phyloP scores from a whole-genome alignment of 169 alveolate genomes.

The Plasmodium knowlesi region DNA sequence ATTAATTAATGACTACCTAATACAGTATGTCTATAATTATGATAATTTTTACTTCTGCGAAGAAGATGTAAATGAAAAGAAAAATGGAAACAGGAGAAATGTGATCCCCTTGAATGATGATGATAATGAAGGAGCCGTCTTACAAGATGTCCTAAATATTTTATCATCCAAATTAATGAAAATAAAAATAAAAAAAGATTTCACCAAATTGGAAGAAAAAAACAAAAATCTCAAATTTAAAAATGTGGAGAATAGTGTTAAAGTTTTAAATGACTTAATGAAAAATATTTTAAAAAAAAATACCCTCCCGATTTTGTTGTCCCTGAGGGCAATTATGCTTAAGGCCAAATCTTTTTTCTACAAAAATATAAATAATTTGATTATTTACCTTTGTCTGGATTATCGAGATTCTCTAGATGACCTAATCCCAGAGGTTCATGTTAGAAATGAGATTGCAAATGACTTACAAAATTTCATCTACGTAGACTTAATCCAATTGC shows the following conservation, averaged over 20 bases:
- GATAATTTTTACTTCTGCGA: slow-evolving; percentile 62
- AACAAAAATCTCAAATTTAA: slow-evolving; percentile 39
- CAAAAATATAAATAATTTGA: slow-evolving; percentile 30
- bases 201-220: slow-evolving; percentile 67
- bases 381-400: slow-evolving; percentile 54
- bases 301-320: slow-evolving; percentile 51
- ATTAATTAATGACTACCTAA: slow-evolving; percentile 54
- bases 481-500: slow-evolving; percentile 3
- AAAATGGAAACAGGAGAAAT: background rate
- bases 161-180: slow-evolving; percentile 51
- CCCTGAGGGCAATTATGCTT: slow-evolving; percentile 42
- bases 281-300: slow-evolving; percentile 70
- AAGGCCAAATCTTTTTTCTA: slow-evolving; percentile 53
- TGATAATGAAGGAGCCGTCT: slow-evolving; percentile 46
- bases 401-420: slow-evolving; percentile 46
- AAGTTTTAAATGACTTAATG: slow-evolving; percentile 57
- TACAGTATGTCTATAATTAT: slow-evolving; percentile 60
- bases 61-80: slow-evolving; percentile 19
- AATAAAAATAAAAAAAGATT: slow-evolving; percentile 69
- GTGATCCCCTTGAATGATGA: slow-evolving; percentile 56
- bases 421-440: slow-evolving; percentile 24
- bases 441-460: slow-evolving; percentile 16
- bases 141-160: slow-evolving; percentile 42
- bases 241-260: slow-evolving; percentile 72
- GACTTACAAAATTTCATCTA: slow-evolving; percentile 40